phyloP scores from a whole-genome alignment of 345 rosid species.

The Acer yangbiense region DNA sequence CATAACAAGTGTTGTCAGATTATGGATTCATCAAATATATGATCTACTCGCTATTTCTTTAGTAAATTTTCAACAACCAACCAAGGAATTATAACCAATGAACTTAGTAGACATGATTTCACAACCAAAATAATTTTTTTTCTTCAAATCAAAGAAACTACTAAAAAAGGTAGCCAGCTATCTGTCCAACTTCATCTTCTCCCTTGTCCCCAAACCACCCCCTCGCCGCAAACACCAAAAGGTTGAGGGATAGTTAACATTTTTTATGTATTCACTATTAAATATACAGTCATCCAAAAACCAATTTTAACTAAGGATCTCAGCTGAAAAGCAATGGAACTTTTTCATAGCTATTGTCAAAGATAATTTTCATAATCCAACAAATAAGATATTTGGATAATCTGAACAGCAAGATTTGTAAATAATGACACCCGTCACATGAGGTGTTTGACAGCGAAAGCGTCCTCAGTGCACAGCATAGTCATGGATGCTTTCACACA shows the following conservation, averaged over 20 bases:
- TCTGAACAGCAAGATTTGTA: background rate
- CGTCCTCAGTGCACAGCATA: background rate
- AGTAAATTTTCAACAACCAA: slow-evolving; percentile 1
- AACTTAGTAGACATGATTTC: background rate
- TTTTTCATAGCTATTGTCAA: background rate
- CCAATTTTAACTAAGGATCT: background rate
- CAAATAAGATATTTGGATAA: background rate
- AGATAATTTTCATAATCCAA: background rate
- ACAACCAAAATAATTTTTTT: background rate
- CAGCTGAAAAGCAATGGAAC: background rate
- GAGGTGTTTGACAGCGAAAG: background rate
- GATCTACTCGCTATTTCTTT: slow-evolving; percentile 3
- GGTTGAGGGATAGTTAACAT: background rate
- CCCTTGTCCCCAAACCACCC: background rate
- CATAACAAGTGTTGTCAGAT: slow-evolving; percentile 8
- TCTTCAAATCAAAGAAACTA: background rate
- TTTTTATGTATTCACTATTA: background rate
- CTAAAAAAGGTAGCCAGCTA: background rate
- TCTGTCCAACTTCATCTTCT: background rate
- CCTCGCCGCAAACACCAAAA: too few relatives aligned
- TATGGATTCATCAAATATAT: slow-evolving; percentile 2
- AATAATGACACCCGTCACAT: background rate
- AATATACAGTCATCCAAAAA: background rate
- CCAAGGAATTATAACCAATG: background rate
- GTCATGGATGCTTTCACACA: background rate